Evolutionary conservation across 352 stramenopile genomes (phyloP).

Genomic region (Pythium chondricola): DNA sequence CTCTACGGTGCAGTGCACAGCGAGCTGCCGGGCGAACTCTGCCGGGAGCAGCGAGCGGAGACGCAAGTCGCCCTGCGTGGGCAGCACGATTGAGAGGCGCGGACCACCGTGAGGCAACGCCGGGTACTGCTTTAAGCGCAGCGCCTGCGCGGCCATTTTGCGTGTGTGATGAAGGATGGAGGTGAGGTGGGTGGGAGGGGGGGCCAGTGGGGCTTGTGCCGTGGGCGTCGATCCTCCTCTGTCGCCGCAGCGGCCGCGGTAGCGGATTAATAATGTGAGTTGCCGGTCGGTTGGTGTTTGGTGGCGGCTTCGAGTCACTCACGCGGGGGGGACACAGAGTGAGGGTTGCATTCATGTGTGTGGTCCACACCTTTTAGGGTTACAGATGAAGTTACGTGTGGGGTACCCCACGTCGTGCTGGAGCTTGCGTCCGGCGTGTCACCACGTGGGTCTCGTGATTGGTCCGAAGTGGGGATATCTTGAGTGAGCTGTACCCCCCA

Average conservation of each 20-base stretch:
- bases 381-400: background rate
- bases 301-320: too few species aligned
- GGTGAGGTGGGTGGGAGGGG: too few species aligned
- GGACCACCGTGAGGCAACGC: conserved; percentile 32
- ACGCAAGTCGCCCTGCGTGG: conserved; percentile 44
- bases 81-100: conserved; percentile 41
- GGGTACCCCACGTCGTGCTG: background rate
- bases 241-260: too few species aligned
- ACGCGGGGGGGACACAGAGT: too few species aligned
- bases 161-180: too few species aligned
- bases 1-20: conserved; percentile 44
- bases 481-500: background rate
- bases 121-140: conserved; percentile 62
- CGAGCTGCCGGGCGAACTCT: conserved; percentile 39
- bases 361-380: conserved; percentile 10
- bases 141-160: conserved; percentile 17
- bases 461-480: background rate
- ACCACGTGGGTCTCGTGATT: background rate
- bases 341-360: too few species aligned
- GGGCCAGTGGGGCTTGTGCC: background rate
- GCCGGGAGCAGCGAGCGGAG: conserved; percentile 41
- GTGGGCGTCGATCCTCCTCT: too few species aligned
- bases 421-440: background rate
- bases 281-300: background rate
- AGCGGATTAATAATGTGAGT: too few species aligned